Base-by-base conservation (phyloP, 1,139 yeast species). In the Pichiaceae sp. region DNA sequence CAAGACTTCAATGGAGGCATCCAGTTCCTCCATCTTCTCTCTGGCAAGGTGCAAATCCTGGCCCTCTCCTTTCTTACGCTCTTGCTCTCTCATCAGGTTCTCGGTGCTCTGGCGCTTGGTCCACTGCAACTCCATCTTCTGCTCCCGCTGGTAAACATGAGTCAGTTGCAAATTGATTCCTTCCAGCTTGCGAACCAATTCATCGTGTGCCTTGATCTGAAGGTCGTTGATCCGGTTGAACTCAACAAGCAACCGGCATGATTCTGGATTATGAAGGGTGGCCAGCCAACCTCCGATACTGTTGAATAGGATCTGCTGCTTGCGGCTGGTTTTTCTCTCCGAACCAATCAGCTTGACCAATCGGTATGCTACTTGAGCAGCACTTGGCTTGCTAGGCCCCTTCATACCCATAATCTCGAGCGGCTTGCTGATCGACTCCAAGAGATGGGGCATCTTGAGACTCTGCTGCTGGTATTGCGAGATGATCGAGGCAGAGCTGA, bases 101-200 rank as follows among this genome's bases (percentile, higher is more conserved):
- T 62, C 53, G 21, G 66, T 57, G 48, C 62, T 62, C 23, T 54
- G 49, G 43, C 68, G 60, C 33, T 53, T 53, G 28, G 44, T 41
- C 33, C 60, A 53, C 35, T 69, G 54, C 19, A 64, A 68, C 19
- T 53, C 61, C 27, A 64, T 60, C 46, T 72, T 68, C 44, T 56
- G 61, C 52, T 76, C 83, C 41, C 81, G 60, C 42, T 70, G 71
- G 33, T 66, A 57, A 2, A 75, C 72, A 38, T 64, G 66, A 4
- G 56, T 52, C 34, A 76, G 54, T 39, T 68, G 69, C 16, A 62
- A 48, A 37, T 62, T 64, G 30, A 72, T 53, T 36, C 53, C 59
- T 32, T 67, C 72, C 40, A 68, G 54, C 43, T 60, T 66, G 37
- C 70, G 66, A 20, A 60, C 52, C 27, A 61, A 37, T 15, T 55